Evolutionary conservation across 192 early-diverging fungal species (phyloP), one percentile per base, ranked within the genome.

Genomic region (Rhizophagus prolifer): DNA sequence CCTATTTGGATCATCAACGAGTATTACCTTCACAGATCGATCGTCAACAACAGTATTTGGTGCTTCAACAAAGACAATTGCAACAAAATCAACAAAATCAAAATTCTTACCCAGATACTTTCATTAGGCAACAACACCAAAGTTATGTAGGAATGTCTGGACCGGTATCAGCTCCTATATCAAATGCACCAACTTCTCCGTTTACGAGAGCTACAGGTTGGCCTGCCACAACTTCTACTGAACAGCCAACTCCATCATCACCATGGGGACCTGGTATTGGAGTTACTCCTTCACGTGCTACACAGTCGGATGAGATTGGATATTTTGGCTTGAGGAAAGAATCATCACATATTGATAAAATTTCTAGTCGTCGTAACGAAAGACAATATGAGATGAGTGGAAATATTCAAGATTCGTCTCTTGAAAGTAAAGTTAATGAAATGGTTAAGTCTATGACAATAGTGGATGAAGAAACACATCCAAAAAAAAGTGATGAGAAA

Each of bases 291-390:
- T 82, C 85, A 23, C 80, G 86, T 44, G 83, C 84, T 9, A 67
- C 78, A 19, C 82, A 67, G 81, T 70, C 82, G 78, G 47, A 83
- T 72, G 67, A 75, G 23, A 46, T 76, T 76, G 78, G 81, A 81
- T 14, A 82, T 44, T 74, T 74, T 63, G 38, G 60, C 25, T 1
- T 46, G 10, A 74, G 60, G 23, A 74, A 74, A 63, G 72, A 74
- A 81, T 72, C 85, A 78, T 67, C 79, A 76, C 59, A 65, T 70
- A n/a, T 46, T 25, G 62, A 82, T 16, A 44, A 67, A 8, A 77
- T 80, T 30, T 80, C 79, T 58, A 81, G 79, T 65, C 82, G 81
- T 59, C 76, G 70, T 30, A 81, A 83, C 67, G 83, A 88, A 75
- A 70, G 58, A 12, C 69, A 78, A 60, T 74, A 46, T 46, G 72